These are phyloP conservation scores for Aspergillus uvarum DNA, from an alignment of 2,329 filamentous ascomycete genomes.

Conservation along the genomic window DNA sequence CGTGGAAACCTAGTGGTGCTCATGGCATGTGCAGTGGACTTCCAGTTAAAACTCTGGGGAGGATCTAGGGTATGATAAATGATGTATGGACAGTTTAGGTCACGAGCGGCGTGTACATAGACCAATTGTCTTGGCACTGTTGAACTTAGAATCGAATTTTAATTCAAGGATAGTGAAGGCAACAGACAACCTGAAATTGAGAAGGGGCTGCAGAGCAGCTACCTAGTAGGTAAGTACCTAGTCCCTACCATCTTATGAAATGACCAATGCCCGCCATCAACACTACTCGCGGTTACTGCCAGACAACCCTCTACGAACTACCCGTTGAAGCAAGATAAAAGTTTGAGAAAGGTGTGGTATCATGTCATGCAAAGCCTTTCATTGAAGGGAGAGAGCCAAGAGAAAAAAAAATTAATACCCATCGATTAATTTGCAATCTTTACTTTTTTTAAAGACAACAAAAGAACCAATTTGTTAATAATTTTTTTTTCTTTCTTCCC, in stretches of 20 bases:
- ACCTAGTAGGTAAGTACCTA: too few relatives aligned
- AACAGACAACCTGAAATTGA: too few relatives aligned
- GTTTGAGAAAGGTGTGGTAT: conserved; percentile 3
- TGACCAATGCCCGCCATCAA: too few relatives aligned
- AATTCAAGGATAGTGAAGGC: too few relatives aligned
- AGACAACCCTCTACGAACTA: too few relatives aligned
- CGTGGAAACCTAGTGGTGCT: not conserved
- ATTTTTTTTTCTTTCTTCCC: not conserved
- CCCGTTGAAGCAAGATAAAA: not conserved
- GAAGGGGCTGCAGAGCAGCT: too few relatives aligned
- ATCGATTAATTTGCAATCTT: conserved; percentile 33
- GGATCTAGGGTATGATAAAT: too few relatives aligned
- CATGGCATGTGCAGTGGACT: too few relatives aligned
- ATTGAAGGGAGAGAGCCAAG: conserved; percentile 19
- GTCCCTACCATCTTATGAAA: too few relatives aligned
- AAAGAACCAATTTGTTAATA: not conserved
- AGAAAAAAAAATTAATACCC: not conserved
- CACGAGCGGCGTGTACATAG: not conserved
- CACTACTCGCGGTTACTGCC: too few relatives aligned
- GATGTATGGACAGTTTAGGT: not conserved
- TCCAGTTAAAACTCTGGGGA: too few relatives aligned
- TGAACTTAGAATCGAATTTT: too few relatives aligned
- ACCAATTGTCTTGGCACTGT: not conserved
- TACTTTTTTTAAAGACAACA: conserved; percentile 15
- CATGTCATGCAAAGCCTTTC: conserved; percentile 41